phyloP scores from a whole-genome alignment of 306 rosid species.

The Mimosa bimucronata region DNA sequence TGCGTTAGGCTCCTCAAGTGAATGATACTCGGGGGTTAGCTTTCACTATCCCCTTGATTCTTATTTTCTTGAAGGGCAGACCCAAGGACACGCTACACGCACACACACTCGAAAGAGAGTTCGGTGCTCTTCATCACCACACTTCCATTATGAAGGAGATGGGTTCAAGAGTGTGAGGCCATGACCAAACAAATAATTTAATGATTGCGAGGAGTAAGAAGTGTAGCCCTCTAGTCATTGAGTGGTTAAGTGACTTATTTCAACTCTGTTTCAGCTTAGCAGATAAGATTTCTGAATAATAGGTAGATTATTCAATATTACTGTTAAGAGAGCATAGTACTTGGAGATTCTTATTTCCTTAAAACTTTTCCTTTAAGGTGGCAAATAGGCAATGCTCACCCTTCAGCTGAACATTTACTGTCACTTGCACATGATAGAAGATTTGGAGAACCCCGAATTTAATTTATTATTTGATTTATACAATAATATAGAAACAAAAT shows the following conservation, averaged over 20 bases:
- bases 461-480: conserved; percentile 1
- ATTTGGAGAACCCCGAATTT: background rate
- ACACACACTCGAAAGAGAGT: too few species aligned
- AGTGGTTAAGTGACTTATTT: conserved; percentile 30
- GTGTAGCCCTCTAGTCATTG: conserved; percentile 22
- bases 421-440: conserved; percentile 26
- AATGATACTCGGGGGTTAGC: too few species aligned
- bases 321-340: conserved; percentile 27
- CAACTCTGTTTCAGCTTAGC: conserved; percentile 21
- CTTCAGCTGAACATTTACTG: conserved; percentile 1
- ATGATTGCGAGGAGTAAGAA: conserved; percentile 39
- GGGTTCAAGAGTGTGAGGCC: conserved; percentile 15
- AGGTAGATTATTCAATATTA: conserved; percentile 9
- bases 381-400: conserved; percentile 8
- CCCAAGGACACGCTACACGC: too few species aligned
- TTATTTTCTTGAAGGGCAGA: too few species aligned
- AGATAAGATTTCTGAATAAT: conserved; percentile 39
- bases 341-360: conserved; percentile 38
- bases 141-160: conserved; percentile 29
- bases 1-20: too few species aligned
- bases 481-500: background rate
- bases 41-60: too few species aligned
- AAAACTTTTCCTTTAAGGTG: conserved; percentile 22
- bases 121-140: background rate
- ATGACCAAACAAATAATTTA: conserved; percentile 32